Evolutionary conservation across 805 yeast species (phyloP), one percentile per base, ranked within the genome.

Genomic region (Monosporozyma yasuniensis): DNA sequence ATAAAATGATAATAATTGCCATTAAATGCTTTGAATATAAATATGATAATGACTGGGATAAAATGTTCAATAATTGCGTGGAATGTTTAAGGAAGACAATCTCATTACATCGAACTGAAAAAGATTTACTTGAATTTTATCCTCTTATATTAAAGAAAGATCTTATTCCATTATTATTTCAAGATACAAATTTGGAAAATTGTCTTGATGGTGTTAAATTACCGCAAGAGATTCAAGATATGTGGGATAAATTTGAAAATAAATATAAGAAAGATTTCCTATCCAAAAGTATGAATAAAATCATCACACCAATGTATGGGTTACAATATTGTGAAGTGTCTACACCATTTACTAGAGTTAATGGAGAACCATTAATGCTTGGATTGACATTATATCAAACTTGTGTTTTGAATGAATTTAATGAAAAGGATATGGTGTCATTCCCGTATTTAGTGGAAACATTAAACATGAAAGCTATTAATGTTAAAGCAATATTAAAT

Each of bases 251-350:
- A 4, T 57, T 59, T 35, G 16, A 19, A 14, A 34, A 42, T 0
- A 50, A 42, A 19, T 61, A 54, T 28, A 43, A 45, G 16, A 16
- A 18, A 12, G 22, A 47, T 2, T 57, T 52, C 37, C 48, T 45
- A 21, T 50, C 52, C 37, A n/a, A 14, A 14, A 55, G 57, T 14
- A 46, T 45, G 5, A 11, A 32, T n/a, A 62, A 60, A 42, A 51
- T 45, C 2, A 37, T 65, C 6, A 45, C 38, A 10, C 60, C 57
- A 27, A 53, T 55, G 37, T 59, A 59, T 47, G 37, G 56, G n/a
- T 52, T 64, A 14, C 68, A 65, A 35, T 61, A 59, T 45, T 58
- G 65, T 47, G 66, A 64, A 37, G 60, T 65, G 3, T 44, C 50
- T 16, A 54, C 66, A 3, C 59, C 56, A 1, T 62, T 50, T 47